A percentile compares a stretch with the other conserved stretches of the same genome.
These are phyloP conservation scores for Kandelia obovata DNA, from an alignment of 345 rosid species.

Conservation along the genomic window DNA sequence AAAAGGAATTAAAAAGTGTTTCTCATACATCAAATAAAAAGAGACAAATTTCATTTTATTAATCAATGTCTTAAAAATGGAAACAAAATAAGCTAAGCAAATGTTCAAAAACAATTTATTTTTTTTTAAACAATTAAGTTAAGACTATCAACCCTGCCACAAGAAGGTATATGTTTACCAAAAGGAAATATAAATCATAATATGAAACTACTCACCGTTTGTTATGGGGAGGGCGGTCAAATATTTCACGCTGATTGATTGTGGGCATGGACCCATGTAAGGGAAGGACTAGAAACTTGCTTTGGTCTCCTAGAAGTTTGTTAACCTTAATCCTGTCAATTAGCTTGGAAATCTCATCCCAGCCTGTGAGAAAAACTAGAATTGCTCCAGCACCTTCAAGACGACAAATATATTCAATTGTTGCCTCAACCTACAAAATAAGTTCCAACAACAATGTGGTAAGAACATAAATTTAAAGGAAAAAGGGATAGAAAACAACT, in stretches of 20 bases:
- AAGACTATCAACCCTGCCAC: too few relatives aligned
- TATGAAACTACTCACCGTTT: constrained; percentile 45
- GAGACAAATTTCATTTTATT: too few relatives aligned
- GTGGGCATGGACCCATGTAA: constrained; percentile 97
- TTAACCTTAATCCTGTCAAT: constrained; percentile 70
- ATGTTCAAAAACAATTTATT: too few relatives aligned
- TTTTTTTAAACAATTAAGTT: too few relatives aligned
- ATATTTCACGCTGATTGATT: constrained; percentile 78
- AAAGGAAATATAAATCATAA: neutral
- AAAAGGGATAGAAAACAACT: neutral
- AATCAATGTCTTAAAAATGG: too few relatives aligned
- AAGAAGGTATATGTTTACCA: too few relatives aligned
- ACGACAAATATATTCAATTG: constrained; percentile 68
- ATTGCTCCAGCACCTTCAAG: constrained; percentile 84
- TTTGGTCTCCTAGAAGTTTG: constrained; percentile 66
- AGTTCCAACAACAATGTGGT: constrained; percentile 7
- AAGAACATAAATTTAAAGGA: neutral
- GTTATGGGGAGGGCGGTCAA: constrained; percentile 72
- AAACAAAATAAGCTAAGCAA: too few relatives aligned
- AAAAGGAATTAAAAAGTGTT: neutral
- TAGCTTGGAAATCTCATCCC: constrained; percentile 95
- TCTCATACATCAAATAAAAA: neutral
- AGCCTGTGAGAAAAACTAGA: constrained; percentile 93
- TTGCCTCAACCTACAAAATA: constrained; percentile 65
- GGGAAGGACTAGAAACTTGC: constrained; percentile 80